Evolutionary conservation across 2,329 filamentous ascomycete genomes (phyloP).

Genomic region (Pseudogymnoascus sp.): DNA sequence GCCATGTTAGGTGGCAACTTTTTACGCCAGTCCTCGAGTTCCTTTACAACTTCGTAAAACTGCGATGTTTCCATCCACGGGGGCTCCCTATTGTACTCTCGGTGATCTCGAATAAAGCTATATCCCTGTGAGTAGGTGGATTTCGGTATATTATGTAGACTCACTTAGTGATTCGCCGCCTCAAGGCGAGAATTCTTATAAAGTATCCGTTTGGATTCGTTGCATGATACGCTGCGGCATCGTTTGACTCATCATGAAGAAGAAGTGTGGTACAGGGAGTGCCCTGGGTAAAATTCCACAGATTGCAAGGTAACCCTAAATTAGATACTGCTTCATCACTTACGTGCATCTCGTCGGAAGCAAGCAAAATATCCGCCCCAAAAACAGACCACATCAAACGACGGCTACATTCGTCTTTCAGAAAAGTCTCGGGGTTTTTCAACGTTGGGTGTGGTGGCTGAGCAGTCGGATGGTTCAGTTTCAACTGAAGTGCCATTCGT

Average conservation of each 20-base stretch:
- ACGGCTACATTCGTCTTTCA: slow-evolving; percentile 8
- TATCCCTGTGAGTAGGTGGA: background rate
- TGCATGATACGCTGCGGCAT: slow-evolving; percentile 1
- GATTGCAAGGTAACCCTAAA: slow-evolving; percentile 6
- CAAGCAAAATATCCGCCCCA: slow-evolving; percentile 7
- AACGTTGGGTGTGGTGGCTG: background rate
- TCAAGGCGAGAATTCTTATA: slow-evolving; percentile 7
- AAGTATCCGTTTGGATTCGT: slow-evolving; percentile 9
- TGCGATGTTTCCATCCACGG: slow-evolving; percentile 5
- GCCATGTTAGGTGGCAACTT: background rate
- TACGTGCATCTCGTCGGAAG: slow-evolving; percentile 9
- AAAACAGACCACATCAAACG: slow-evolving; percentile 11
- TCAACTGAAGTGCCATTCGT: slow-evolving; percentile 10
- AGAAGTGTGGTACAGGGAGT: slow-evolving; percentile 3
- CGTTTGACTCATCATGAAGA: background rate
- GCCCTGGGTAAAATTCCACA: slow-evolving; percentile 11
- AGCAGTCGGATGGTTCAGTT: background rate
- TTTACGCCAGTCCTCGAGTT: slow-evolving; percentile 9
- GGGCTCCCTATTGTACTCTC: background rate
- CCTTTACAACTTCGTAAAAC: slow-evolving; percentile 3
- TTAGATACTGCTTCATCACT: background rate
- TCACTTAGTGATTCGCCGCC: slow-evolving; percentile 8
- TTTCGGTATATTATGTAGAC: background rate
- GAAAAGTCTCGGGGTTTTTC: background rate
- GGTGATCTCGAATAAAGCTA: background rate